Conservation (phyloP, 495 filamentous ascomycete genomes). For the Penicillium subrubescens region DNA sequence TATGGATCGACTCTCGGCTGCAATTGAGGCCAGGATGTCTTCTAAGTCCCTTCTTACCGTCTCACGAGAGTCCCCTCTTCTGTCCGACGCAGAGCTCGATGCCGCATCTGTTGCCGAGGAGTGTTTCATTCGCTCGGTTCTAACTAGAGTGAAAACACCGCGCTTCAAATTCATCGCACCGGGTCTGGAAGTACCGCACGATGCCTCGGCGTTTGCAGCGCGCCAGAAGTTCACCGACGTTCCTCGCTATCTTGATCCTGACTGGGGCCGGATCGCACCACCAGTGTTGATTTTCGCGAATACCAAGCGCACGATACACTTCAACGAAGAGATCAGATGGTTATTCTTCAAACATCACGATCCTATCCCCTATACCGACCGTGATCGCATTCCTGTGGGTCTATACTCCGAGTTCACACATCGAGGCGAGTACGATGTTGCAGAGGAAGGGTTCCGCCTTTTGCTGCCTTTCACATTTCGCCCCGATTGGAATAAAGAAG, state of each 20-base stretch:
- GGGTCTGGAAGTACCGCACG: background rate
- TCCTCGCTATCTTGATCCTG: background rate
- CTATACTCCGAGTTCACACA: background rate
- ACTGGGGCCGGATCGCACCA: background rate
- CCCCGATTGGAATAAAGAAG: background rate
- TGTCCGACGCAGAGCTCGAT: background rate
- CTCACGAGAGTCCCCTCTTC: background rate
- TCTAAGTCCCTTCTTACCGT: background rate
- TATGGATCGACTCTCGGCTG: background rate
- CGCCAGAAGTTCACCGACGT: background rate
- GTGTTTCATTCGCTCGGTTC: background rate
- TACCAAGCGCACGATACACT: background rate
- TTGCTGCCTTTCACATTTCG: background rate
- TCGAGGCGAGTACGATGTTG: background rate
- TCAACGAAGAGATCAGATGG: background rate
- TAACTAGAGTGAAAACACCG: background rate
- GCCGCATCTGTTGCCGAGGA: background rate
- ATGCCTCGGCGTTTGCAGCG: background rate
- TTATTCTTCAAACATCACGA: background rate
- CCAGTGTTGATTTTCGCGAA: background rate
- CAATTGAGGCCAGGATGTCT: background rate
- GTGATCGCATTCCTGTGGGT: background rate
- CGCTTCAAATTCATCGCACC: background rate
- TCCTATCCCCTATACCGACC: background rate
- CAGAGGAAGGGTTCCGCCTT: background rate